phyloP scores from a whole-genome alignment of 2,329 filamentous ascomycete genomes.

The Colletotrichum chlorophyti region DNA sequence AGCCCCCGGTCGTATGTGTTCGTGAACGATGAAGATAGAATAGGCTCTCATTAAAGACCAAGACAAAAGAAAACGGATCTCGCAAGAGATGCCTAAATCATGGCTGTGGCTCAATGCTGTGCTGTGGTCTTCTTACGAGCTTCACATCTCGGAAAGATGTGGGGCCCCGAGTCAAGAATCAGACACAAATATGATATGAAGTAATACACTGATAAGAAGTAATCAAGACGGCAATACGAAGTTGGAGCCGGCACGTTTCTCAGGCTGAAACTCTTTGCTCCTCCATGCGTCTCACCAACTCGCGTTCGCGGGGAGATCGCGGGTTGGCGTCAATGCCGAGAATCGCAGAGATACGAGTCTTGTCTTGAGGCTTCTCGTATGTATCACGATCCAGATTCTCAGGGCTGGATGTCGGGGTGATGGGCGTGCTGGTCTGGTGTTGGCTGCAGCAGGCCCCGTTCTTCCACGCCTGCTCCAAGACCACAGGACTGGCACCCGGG shows the following conservation, averaged over 20 bases:
- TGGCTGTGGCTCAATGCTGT: constrained; percentile 19
- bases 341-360: constrained; percentile 69
- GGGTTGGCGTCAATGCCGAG: constrained; percentile 66
- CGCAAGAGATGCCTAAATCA: constrained; percentile 4
- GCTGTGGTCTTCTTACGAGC: constrained; percentile 15
- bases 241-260: constrained; percentile 25
- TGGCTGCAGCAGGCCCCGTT: constrained; percentile 50
- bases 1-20: constrained; percentile 18
- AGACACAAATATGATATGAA: constrained; percentile 21
- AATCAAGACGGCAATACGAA: constrained; percentile 36
- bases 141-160: background rate
- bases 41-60: background rate
- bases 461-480: constrained; percentile 76
- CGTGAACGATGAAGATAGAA: constrained; percentile 12
- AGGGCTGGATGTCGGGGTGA: constrained; percentile 61
- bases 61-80: constrained; percentile 2
- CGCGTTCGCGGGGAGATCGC: constrained; percentile 62
- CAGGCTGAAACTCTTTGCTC: constrained; percentile 49
- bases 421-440: constrained; percentile 49
- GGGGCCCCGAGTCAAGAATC: constrained; percentile 13
- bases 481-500: constrained; percentile 62
- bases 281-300: constrained; percentile 63
- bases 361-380: constrained; percentile 53
- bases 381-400: constrained; percentile 50
- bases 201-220: constrained; percentile 30